Evolutionary conservation across 2,329 filamentous ascomycete genomes (phyloP), one percentile per base, ranked within the genome.

Genomic region (Nemania sp.): DNA sequence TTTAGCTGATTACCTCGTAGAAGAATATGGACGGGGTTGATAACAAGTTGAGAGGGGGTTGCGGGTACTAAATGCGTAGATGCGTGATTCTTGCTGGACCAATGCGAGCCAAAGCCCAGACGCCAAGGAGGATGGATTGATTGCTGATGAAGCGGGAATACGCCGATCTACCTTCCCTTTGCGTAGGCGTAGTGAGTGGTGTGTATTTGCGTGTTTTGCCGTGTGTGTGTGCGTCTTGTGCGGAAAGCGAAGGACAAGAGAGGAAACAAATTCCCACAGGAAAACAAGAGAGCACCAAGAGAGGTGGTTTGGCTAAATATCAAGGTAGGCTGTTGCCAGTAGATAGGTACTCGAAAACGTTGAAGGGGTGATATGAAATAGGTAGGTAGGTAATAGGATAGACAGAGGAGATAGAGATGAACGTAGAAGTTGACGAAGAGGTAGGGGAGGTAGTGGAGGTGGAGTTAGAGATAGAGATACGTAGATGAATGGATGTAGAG

Each of bases 1-100:
- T 20, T 38, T 2, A 24, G 38, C 13, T 57, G 24, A 38, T 11
- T 35, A 35, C 32, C 18, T 62, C 13, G 24, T 20, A 11, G 7
- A 20, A 5, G 35, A 38, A 24, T 18, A 43, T 49, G 38, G 45
- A 47, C 27, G 8, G 54, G 13, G 51, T 38, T 27, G 29, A 49
- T 6, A 43, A 54, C 18, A 11, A 65, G 41, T 55, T 13, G 52
- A 41, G 49, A 65, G 10, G 38, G 54, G 26, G 58, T 64, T 66
- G 62, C 58, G 63, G 62, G 56, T 58, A n/a, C 41, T 43, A 58
- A 63, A 58, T 67, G 62, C 13, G 57, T 53, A 11, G 35, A 35
- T 20, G 47, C 26, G 41, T 64, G 45, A 2, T 41, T 29, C 32
- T 41, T 29, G 29, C 29, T 4, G 41, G n/a, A 10, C 45, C n/a